Base-by-base conservation (phyloP, 208 protist species). In the Trypanosoma lewisi region DNA sequence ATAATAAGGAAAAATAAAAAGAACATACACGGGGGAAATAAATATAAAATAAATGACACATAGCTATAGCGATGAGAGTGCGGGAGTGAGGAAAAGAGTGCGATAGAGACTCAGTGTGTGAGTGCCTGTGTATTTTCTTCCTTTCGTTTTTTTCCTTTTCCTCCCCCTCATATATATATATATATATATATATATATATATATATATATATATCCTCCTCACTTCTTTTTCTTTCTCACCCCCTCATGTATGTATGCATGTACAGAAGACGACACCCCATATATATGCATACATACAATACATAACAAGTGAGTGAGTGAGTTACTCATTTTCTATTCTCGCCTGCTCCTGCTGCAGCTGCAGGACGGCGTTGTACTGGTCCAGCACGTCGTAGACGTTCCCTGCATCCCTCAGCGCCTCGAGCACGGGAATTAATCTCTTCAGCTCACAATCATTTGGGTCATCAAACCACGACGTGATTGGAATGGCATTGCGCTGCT, bases 381-480 rank as follows among this genome's bases (percentile, higher is more conserved):
- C 85, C 14, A 95, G 60, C 11, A 92, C 85, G 56, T 85, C 77
- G 64, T 93, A 93, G 21, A 96, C 88, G 8, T 73, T 82, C 54
- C 64, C 48, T 44, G 80, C 80, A 59, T 85, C 63, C 27, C 87
- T 84, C 21, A 96, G 63, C 9, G 74, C 75, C 73, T 87, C 71
- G 14, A 97, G 64, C 37, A 96, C 67, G 1, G 83, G 85, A 48
- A 94, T 88, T 4, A 97, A 63, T 7, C 73, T 75, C 30, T 76
- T 52, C 42, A 95, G 69, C 63, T 93, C 88, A 7, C 70, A 50
- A 56, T 95, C 92, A 36, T 59, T 55, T 5, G 72, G 70, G 49
- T 97, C 85, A 50, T 91, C 88, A 71, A 95, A 97, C 89, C 92
- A 97, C 5, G 82, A 89, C 2, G 73, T 81, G 54, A 95, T 90